These are phyloP conservation scores for Fusarium denticulatum DNA, from an alignment of 2,329 filamentous ascomycete genomes.

Conservation along the genomic window DNA sequence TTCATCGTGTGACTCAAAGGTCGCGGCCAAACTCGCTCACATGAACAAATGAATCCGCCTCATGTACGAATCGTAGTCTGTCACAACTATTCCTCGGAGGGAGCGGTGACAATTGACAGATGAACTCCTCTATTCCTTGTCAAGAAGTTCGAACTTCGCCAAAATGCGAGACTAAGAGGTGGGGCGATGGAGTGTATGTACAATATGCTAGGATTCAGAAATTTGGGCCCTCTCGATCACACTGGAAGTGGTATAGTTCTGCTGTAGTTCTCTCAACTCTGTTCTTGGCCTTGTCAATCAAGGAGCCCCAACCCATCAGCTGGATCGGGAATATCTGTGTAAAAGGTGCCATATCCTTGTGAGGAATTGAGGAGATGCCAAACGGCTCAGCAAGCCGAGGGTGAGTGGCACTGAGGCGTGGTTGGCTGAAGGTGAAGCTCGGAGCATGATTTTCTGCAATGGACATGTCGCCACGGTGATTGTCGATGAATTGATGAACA, in stretches of 20 bases:
- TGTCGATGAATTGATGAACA: neutral
- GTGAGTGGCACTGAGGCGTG: constrained; percentile 26
- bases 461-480: constrained; percentile 2
- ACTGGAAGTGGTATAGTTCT: constrained; percentile 30
- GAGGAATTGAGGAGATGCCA: constrained; percentile 27
- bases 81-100: constrained; percentile 5
- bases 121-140: constrained; percentile 24
- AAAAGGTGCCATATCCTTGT: constrained; percentile 24
- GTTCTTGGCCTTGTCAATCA: constrained; percentile 9
- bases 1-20: constrained; percentile 37
- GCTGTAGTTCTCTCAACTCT: constrained; percentile 27
- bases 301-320: constrained; percentile 24
- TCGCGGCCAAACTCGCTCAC: constrained; percentile 32
- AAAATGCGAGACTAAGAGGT: constrained; percentile 14
- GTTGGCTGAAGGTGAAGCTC: constrained; percentile 24
- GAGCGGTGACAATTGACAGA: constrained; percentile 26
- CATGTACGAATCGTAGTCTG: constrained; percentile 25
- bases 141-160: constrained; percentile 20
- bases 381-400: constrained; percentile 22
- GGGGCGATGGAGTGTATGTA: constrained; percentile 32
- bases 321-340: constrained; percentile 31
- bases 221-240: constrained; percentile 42
- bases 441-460: neutral
- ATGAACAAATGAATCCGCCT: constrained; percentile 33
- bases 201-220: constrained; percentile 31